These are phyloP conservation scores for Pichia sporocuriosa DNA, from an alignment of 805 yeast genomes.

Conservation along the genomic window DNA sequence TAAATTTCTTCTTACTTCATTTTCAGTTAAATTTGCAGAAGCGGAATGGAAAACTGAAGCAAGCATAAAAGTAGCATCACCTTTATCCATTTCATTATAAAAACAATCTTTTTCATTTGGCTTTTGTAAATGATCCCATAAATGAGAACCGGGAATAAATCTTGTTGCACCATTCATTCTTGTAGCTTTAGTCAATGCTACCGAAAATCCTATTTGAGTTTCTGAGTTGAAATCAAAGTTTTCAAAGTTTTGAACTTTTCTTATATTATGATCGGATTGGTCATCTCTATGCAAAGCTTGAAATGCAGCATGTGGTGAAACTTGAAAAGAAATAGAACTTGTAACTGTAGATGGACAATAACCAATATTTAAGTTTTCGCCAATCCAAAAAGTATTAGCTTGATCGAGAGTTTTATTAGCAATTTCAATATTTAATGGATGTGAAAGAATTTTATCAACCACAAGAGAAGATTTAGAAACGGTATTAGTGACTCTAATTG, in stretches of 20 bases:
- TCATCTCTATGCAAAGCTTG: slow-evolving; percentile 13
- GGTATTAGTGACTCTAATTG: slow-evolving; percentile 9
- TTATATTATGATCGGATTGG: slow-evolving; percentile 11
- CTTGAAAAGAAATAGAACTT: slow-evolving; percentile 10
- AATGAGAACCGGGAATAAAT: slow-evolving; percentile 28
- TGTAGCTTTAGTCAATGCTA: slow-evolving; percentile 24
- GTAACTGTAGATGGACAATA: slow-evolving; percentile 4
- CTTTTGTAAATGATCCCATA: slow-evolving; percentile 22
- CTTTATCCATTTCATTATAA: slow-evolving; percentile 26
- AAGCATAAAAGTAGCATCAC: slow-evolving; percentile 29
- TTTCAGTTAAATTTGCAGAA: slow-evolving; percentile 24
- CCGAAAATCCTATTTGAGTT: slow-evolving; percentile 20
- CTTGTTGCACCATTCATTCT: slow-evolving; percentile 29
- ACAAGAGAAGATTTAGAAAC: slow-evolving; percentile 10
- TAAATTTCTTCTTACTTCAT: slow-evolving; percentile 22
- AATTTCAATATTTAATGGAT: slow-evolving; percentile 7
- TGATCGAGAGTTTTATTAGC: slow-evolving; percentile 5
- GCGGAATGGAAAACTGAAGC: slow-evolving; percentile 29
- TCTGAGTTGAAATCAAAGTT: slow-evolving; percentile 2
- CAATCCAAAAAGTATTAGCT: slow-evolving; percentile 11
- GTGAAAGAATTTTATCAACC: slow-evolving; percentile 5
- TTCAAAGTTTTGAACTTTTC: slow-evolving; percentile 6
- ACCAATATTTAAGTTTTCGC: slow-evolving; percentile 9
- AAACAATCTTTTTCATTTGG: slow-evolving; percentile 20
- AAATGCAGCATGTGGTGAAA: slow-evolving; percentile 7